Evolutionary conservation across 1,284 basidiomycete species (phyloP).

Genomic region (Leucoagaricus sp.): DNA sequence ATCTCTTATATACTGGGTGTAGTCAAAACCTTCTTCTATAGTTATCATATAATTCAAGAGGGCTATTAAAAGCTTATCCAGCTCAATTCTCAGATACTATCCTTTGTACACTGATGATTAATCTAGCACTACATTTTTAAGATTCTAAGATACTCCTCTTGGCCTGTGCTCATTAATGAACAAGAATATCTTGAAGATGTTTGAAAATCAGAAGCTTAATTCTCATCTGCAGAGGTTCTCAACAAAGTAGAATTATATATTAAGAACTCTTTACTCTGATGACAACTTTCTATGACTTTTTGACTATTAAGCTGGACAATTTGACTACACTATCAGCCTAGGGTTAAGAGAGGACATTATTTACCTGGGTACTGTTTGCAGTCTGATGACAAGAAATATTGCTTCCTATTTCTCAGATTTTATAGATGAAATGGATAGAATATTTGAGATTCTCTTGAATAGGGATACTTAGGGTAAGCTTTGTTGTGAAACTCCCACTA

Average conservation of each 20-base stretch:
- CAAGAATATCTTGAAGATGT: slow-evolving; percentile 41
- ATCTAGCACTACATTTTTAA: slow-evolving; percentile 46
- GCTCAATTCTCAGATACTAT: not conserved
- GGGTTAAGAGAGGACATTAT: slow-evolving; percentile 17
- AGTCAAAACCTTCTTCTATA: not conserved
- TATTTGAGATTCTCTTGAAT: slow-evolving; percentile 17
- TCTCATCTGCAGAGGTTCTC: slow-evolving; percentile 36
- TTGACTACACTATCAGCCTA: slow-evolving; percentile 21
- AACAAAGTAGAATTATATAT: slow-evolving; percentile 32
- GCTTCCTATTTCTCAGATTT: slow-evolving; percentile 24
- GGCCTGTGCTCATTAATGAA: slow-evolving; percentile 41
- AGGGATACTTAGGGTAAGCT: not conserved
- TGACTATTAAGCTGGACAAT: slow-evolving; percentile 12
- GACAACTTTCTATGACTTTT: not conserved
- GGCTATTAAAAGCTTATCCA: not conserved
- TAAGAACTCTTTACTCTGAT: not conserved
- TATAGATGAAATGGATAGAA: slow-evolving; percentile 25
- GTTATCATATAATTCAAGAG: not conserved
- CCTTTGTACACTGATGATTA: no score
- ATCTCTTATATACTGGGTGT: not conserved
- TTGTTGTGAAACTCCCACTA: no score
- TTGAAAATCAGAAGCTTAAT: slow-evolving; percentile 36
- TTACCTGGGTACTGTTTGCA: slow-evolving; percentile 25
- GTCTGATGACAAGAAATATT: slow-evolving; percentile 26
- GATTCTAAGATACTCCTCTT: slow-evolving; percentile 35